Percentiles rank a stretch among this genome's conserved stretches.
Conservation (phyloP, 148 eudicot species). For the Rhododendron henanense region DNA sequence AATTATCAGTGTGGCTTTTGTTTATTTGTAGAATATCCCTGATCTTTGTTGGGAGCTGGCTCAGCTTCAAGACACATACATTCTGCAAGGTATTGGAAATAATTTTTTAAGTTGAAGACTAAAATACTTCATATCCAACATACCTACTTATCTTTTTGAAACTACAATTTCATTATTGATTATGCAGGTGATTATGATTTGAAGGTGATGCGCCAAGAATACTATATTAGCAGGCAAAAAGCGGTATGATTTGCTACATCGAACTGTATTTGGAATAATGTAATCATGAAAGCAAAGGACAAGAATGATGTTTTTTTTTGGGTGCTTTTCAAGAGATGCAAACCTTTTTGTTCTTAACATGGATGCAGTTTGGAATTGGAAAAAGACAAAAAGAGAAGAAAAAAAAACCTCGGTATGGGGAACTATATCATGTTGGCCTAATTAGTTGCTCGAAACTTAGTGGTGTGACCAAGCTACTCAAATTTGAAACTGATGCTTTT, state of each 20-base stretch:
- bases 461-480: not conserved
- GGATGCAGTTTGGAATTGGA: not conserved
- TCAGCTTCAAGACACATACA: conserved; percentile 97
- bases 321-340: not conserved
- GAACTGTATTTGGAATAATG: not conserved
- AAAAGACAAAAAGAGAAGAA: not conserved
- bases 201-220: conserved; percentile 98
- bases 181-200: conserved; percentile 91
- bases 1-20: conserved; percentile 1
- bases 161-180: not conserved
- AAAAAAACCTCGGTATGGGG: not conserved
- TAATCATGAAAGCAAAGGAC: not conserved
- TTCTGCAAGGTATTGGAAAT: conserved; percentile 74
- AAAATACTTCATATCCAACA: not conserved
- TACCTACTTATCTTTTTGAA: not conserved
- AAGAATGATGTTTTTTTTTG: not conserved
- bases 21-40: conserved; percentile 67
- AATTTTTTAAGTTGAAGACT: not conserved
- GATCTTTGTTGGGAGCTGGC: conserved; percentile 97
- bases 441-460: not conserved
- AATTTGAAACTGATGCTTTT: conserved; percentile 1
- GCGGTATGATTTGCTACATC: conserved; percentile 44
- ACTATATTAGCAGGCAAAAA: conserved; percentile 85
- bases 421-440: not conserved
- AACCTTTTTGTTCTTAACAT: conserved; percentile 1